A percentile compares a stretch with the other conserved stretches of the same genome.
These are phyloP conservation scores for Raffaelea arxii DNA, from an alignment of 2,329 filamentous ascomycete species.

Conservation along the genomic window DNA sequence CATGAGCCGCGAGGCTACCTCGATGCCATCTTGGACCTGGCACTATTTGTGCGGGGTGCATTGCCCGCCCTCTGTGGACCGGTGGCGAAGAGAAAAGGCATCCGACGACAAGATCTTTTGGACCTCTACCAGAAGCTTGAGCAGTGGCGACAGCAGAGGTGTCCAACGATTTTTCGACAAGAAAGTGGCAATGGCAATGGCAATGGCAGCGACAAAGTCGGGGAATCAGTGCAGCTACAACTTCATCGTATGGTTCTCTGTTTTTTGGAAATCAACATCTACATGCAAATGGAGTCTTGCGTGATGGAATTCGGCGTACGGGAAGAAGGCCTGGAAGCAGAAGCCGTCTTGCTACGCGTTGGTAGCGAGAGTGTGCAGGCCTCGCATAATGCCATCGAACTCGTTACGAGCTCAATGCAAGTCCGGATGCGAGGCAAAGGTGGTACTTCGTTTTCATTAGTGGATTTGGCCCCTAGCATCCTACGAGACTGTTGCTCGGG, in stretches of 20 bases:
- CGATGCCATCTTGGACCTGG: conserved; percentile 13
- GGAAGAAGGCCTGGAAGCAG: conserved; percentile 4
- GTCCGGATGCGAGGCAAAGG: no score
- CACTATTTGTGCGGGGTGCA: conserved; percentile 11
- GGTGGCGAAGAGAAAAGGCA: conserved; percentile 6
- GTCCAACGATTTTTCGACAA: not conserved
- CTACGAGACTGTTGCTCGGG: conserved; percentile 11
- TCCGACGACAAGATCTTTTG: conserved; percentile 5
- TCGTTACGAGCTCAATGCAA: no score
- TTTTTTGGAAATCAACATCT: conserved; percentile 13
- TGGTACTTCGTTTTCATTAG: conserved; percentile 4
- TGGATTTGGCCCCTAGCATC: conserved; percentile 11
- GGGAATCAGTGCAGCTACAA: conserved; percentile 3
- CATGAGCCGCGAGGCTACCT: conserved; percentile 11
- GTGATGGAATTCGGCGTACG: conserved; percentile 11
- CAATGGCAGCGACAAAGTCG: no score
- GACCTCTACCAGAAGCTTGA: conserved; percentile 4
- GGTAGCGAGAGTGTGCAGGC: conserved; percentile 12
- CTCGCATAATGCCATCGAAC: conserved; percentile 7
- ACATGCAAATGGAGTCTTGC: conserved; percentile 12
- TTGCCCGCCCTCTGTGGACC: conserved; percentile 7
- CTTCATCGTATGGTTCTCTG: conserved; percentile 13
- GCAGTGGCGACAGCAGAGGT: conserved; percentile 6
- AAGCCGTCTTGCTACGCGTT: conserved; percentile 4
- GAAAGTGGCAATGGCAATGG: no score